Evolutionary conservation across 1,139 yeast species (phyloP), one percentile per base, ranked within the genome.

Genomic region (Yueomyces sp.): DNA sequence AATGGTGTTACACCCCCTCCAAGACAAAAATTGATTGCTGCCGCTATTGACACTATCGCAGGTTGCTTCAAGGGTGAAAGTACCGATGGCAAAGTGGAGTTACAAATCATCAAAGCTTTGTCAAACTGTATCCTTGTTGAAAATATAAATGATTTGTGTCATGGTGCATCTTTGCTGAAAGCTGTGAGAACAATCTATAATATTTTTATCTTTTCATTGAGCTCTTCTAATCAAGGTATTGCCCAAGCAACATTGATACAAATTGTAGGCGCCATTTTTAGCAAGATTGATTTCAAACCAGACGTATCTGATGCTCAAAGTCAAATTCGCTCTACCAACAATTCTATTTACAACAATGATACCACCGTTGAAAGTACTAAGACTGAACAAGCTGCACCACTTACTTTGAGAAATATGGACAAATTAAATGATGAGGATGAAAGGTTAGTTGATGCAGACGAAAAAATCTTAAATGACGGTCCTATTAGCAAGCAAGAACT

Each of bases 161-260:
- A 93, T 57, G 97, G 97, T 4, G 85, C 91, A 4, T 76, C 93
- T 0, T 68, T 93, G 42, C 69, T 93, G 50, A 85, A 83, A 55
- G 97, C 97, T 0, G 81, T 93, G 36, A 76, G 98, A 60, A 95
- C 86, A 57, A 84, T 91, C 26, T 91, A 91, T 65, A 89, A 87
- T 59, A 85, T 93, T 32, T 93, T 91, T 56, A 81, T 91, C 39
- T 73, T 86, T 48, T 86, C 96, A 0, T 69, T 82, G 49, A 78
- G 83, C 25, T 76, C 91, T 3, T 69, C 85, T 28, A 91, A 87
- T 57, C 98, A 91, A 63, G 84, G 91, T 1, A 81, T 89, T 46
- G 98, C 98, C 0, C 98, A 93, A 65, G 97, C 96, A 2, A 81
- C 93, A 7, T 70, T 93, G 50, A 85, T 95, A 3, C 98, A 93